Percentiles rank a stretch among this genome's conserved stretches.
Evolutionary conservation across 768 basidiomycete genomes (phyloP).

Genomic region (Lactifluus pinguis): DNA sequence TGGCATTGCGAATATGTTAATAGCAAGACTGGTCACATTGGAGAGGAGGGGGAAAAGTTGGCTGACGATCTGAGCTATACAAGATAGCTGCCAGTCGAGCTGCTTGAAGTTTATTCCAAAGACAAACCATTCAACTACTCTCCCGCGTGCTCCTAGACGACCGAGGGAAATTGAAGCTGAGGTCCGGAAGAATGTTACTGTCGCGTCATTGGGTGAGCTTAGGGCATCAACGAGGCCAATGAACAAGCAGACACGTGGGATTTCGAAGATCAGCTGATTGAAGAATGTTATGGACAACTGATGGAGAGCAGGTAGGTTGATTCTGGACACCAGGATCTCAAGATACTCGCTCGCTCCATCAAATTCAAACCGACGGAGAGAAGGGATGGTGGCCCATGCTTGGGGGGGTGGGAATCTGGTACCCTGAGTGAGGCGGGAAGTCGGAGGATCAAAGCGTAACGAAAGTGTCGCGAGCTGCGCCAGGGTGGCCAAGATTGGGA

Average conservation of each 20-base stretch:
- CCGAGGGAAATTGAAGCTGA: neutral
- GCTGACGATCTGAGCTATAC: neutral
- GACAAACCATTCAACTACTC: no score
- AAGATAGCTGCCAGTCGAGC: neutral
- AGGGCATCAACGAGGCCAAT: neutral
- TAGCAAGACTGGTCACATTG: neutral
- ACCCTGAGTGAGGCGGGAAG: neutral
- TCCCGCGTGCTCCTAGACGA: no score
- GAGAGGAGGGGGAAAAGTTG: neutral
- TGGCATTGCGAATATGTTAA: no score
- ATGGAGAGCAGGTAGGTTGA: neutral
- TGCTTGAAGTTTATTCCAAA: no score
- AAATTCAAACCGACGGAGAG: neutral
- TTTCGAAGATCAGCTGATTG: neutral
- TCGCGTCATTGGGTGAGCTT: neutral
- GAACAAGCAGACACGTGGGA: neutral
- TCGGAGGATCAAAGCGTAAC: neutral
- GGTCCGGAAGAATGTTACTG: neutral
- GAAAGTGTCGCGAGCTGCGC: neutral
- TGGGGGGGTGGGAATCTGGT: neutral
- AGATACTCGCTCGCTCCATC: conserved; percentile 1
- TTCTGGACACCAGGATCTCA: neutral
- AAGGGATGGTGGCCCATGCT: neutral
- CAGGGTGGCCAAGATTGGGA: neutral
- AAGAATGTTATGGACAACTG: neutral